Evolutionary conservation across 257 asterid genomes (phyloP).

Genomic region (Ilex aquifolium): DNA sequence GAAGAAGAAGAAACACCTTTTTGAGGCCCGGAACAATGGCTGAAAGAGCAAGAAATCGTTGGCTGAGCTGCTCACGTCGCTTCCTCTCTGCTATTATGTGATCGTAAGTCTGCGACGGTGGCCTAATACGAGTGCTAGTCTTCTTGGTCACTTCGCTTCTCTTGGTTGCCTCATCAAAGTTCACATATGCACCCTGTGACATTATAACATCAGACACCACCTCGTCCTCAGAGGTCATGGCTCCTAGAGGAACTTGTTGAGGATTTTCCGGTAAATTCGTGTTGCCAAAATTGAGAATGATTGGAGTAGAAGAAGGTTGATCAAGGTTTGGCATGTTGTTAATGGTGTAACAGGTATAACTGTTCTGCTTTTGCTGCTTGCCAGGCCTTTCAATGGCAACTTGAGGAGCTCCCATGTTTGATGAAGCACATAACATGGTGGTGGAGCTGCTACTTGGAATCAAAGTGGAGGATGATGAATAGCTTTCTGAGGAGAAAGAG

Average conservation of each 20-base stretch:
- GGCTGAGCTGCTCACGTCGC: constrained; percentile 37
- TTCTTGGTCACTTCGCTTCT: not conserved
- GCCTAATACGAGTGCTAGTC: not conserved
- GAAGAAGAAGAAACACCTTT: constrained; percentile 22
- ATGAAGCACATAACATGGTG: not conserved
- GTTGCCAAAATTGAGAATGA: constrained; percentile 4
- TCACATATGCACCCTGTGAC: not conserved
- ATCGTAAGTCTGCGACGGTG: constrained; percentile 4
- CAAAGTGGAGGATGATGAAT: not conserved
- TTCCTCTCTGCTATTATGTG: constrained; percentile 42
- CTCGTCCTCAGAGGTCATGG: constrained; percentile 2
- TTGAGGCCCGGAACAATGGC: constrained; percentile 37
- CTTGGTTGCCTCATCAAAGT: not conserved
- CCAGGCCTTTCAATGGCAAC: not conserved
- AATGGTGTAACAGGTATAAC: not conserved
- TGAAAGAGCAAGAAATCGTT: constrained; percentile 31
- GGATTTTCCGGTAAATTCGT: not conserved
- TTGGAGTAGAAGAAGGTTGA: not conserved
- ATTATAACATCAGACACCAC: not conserved
- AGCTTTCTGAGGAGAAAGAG: not conserved
- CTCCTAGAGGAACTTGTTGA: not conserved
- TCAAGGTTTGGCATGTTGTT: not conserved
- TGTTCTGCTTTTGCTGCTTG: not conserved
- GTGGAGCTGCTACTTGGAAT: not conserved
- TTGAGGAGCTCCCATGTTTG: not conserved